These are phyloP conservation scores for Kodamaea anthophila DNA, from an alignment of 1,139 yeast species.

Conservation along the genomic window DNA sequence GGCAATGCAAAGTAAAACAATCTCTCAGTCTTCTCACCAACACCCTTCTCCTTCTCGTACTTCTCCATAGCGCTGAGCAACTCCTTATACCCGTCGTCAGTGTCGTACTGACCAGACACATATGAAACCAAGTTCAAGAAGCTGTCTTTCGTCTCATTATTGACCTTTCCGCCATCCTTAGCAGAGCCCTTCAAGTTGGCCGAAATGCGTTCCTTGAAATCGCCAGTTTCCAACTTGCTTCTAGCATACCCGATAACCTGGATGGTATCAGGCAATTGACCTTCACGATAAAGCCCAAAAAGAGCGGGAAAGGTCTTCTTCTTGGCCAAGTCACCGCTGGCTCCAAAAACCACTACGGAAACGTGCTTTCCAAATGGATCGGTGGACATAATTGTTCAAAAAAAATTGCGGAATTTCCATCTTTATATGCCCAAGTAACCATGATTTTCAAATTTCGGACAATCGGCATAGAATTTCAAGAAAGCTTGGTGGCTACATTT, in stretches of 20 bases:
- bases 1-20: conserved; percentile 91
- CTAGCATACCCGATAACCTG: conserved; percentile 91
- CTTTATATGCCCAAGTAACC: conserved; percentile 1
- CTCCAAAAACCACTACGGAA: conserved; percentile 84
- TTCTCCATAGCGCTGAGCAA: conserved; percentile 51
- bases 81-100: conserved; percentile 61
- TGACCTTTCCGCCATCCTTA: conserved; percentile 42
- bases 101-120: conserved; percentile 74
- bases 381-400: conserved; percentile 10
- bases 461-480: no score
- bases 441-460: no score
- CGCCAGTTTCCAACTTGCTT: conserved; percentile 61
- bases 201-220: conserved; percentile 59
- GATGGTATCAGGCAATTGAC: conserved; percentile 62
- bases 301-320: conserved; percentile 89
- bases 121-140: conserved; percentile 65
- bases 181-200: conserved; percentile 58
- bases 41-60: conserved; percentile 47
- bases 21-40: conserved; percentile 52
- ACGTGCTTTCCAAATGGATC: conserved; percentile 53
- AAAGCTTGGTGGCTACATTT: no score
- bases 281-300: conserved; percentile 70
- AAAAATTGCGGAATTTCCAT: conserved; percentile 3
- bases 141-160: conserved; percentile 26
- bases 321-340: conserved; percentile 95